Conservation (phyloP, 176 grass and related monocot species). For the Panicum miliaceum region DNA sequence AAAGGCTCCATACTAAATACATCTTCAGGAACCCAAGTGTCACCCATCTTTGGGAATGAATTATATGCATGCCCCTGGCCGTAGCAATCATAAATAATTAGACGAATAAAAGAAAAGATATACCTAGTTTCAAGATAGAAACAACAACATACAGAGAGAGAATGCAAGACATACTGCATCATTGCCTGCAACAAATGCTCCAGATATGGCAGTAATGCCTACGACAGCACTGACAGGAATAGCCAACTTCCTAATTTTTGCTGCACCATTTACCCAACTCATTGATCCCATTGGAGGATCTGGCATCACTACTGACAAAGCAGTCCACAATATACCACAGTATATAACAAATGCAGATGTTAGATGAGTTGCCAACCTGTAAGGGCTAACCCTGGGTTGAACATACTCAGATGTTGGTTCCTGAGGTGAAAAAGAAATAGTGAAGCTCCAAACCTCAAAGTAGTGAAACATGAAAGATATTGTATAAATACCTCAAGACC, state of each 20-base stretch:
- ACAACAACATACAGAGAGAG: no score
- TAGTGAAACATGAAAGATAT: slow-evolving; percentile 24
- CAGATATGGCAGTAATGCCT: slow-evolving; percentile 87
- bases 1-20: slow-evolving; percentile 90
- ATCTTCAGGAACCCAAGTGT: slow-evolving; percentile 92
- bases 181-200: slow-evolving; percentile 97
- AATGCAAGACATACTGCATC: slow-evolving; percentile 69
- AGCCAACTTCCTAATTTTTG: slow-evolving; percentile 72
- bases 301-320: slow-evolving; percentile 89
- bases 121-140: slow-evolving; percentile 1
- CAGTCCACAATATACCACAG: slow-evolving; percentile 94
- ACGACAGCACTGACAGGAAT: slow-evolving; percentile 81
- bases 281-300: slow-evolving; percentile 73
- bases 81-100: slow-evolving; percentile 39
- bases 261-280: slow-evolving; percentile 75
- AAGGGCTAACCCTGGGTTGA: slow-evolving; percentile 93
- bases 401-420: slow-evolving; percentile 88
- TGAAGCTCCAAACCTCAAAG: slow-evolving; percentile 21
- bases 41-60: slow-evolving; percentile 98
- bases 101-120: not conserved
- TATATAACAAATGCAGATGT: slow-evolving; percentile 97
- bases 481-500: slow-evolving; percentile 80
- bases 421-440: slow-evolving; percentile 46
- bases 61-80: slow-evolving; percentile 94
- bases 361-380: slow-evolving; percentile 91